These are phyloP conservation scores for Saturnispora sanitii DNA, from an alignment of 805 yeast species.

Conservation along the genomic window DNA sequence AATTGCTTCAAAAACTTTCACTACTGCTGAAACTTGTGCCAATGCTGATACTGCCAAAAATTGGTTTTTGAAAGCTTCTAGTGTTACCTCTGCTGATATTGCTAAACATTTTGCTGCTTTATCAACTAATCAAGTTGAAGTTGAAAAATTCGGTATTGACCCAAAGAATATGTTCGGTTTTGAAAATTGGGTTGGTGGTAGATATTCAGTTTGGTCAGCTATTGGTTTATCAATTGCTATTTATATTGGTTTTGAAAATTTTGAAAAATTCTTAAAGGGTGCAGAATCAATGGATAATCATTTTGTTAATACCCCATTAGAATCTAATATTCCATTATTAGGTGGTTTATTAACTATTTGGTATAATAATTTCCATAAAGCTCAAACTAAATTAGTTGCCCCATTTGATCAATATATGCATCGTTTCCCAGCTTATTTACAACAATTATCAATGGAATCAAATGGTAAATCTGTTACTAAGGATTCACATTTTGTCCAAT, in stretches of 20 bases:
- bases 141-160: slow-evolving; percentile 92
- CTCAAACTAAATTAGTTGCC: slow-evolving; percentile 96
- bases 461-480: slow-evolving; percentile 97
- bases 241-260: slow-evolving; percentile 92
- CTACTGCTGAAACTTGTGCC: slow-evolving; percentile 96
- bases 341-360: slow-evolving; percentile 94
- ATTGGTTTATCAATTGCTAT: slow-evolving; percentile 93
- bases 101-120: slow-evolving; percentile 97
- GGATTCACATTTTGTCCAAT: slow-evolving; percentile 81
- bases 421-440: slow-evolving; percentile 98
- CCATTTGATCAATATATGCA: slow-evolving; percentile 98
- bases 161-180: slow-evolving; percentile 97
- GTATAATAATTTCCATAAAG: slow-evolving; percentile 98
- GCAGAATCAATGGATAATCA: slow-evolving; percentile 96
- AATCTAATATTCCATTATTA: slow-evolving; percentile 81
- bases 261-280: slow-evolving; percentile 86
- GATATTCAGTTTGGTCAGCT: slow-evolving; percentile 99
- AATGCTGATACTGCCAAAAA: slow-evolving; percentile 91
- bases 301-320: slow-evolving; percentile 74
- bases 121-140: slow-evolving; percentile 87
- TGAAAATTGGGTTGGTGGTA: slow-evolving; percentile 98
- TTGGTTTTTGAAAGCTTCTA: slow-evolving; percentile 69
- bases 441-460: slow-evolving; percentile 97
- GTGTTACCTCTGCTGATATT: slow-evolving; percentile 51
- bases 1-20: slow-evolving; percentile 95